A percentile compares a stretch with the other conserved stretches of the same genome.
These are phyloP conservation scores for Ogataea zsoltii DNA, from an alignment of 805 yeast species.

Conservation along the genomic window DNA sequence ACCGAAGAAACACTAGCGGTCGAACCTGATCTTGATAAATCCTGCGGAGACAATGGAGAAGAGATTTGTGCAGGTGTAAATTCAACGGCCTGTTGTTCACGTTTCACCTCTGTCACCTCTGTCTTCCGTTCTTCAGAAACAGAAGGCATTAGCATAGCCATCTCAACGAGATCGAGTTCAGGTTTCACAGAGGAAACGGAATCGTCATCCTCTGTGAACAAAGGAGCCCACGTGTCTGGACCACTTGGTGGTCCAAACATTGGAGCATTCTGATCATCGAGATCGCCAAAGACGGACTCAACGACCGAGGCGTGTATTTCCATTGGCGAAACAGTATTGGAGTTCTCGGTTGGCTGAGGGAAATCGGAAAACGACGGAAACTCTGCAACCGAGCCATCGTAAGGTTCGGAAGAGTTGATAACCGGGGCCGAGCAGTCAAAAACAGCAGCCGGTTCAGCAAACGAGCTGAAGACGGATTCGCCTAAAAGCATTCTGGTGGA, in stretches of 20 bases:
- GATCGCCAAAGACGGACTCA: conserved; percentile 49
- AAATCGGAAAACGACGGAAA: background rate
- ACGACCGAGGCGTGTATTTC: conserved; percentile 53
- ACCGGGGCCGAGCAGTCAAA: background rate
- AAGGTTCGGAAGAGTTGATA: background rate
- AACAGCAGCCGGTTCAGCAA: conserved; percentile 12
- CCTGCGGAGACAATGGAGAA: conserved; percentile 6
- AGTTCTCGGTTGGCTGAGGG: background rate
- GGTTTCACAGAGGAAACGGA: background rate
- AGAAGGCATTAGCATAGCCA: background rate
- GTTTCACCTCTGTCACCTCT: too few relatives aligned
- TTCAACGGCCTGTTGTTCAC: too few relatives aligned
- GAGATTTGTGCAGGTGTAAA: background rate
- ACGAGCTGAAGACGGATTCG: conserved; percentile 34
- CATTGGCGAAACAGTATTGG: conserved; percentile 45
- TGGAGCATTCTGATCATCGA: conserved; percentile 44
- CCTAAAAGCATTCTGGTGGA: conserved; percentile 32
- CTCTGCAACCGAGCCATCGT: background rate
- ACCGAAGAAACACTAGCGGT: conserved; percentile 15
- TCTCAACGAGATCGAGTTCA: background rate
- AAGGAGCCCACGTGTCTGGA: conserved; percentile 52
- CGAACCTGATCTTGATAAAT: conserved; percentile 5
- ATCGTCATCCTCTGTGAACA: conserved; percentile 45
- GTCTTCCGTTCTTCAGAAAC: background rate
- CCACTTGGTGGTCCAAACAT: conserved; percentile 58